Base-by-base conservation (phyloP, 495 filamentous ascomycete species). In the Penicillium riverlandense region DNA sequence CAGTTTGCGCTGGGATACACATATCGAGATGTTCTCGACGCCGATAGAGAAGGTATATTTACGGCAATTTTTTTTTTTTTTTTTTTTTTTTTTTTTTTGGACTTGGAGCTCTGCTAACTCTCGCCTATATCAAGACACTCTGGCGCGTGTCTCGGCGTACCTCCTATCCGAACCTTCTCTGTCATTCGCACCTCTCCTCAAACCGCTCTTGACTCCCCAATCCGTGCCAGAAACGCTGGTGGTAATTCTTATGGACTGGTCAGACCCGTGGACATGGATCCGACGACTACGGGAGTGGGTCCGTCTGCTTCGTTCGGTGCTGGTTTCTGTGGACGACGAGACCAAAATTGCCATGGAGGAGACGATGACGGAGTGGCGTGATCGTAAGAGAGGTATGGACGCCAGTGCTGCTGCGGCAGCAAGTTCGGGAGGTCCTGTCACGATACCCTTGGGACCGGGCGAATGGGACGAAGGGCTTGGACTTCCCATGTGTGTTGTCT, bases 401-500 rank as follows among this genome's bases (percentile, higher is more conserved):
- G 37, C 62, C 16, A 52, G 36, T 38, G 58, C 62, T 35, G 57
- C 58, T 10, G 58, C 59, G 33, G 43, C 67, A 14, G 72, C 50
- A 73, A 86, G 58, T 43, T 69, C 67, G 12, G 65, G 65, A 12
- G 61, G 67, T 5, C 57, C 63, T 27, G 78, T 88, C 29, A 77
- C 80, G 38, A 72, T 96, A 50, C 88, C 89, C 0, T 55, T 94
- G 28, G 90, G 91, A 8, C 86, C 85, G 7, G 91, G 91, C 27
- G 91, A 97, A 68, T 96, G 90, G 86, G 89, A 95, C 53, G 90
- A 95, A 58, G 86, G 79, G 2, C 70, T 97, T 10, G 91, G 91
- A 6, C 66, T 97, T 35, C 91, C 91, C 0, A 70, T 96, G 45
- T 95, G 88, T 65, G 84, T 96, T 29, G 88, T 96, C 29, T 95